These are phyloP conservation scores for Orbilia javanica DNA, from an alignment of 2,329 filamentous ascomycete species.

Conservation along the genomic window DNA sequence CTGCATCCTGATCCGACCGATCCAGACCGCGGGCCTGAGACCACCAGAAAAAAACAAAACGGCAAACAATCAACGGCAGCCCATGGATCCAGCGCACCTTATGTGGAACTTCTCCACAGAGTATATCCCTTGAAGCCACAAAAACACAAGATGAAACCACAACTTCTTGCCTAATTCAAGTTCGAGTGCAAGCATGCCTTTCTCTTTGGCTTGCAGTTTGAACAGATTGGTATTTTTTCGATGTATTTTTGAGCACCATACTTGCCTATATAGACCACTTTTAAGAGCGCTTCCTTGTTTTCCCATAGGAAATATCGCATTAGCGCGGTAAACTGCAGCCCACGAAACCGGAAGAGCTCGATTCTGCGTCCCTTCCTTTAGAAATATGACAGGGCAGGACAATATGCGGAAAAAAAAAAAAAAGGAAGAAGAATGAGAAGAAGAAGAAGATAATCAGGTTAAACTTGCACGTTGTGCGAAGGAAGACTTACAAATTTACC, in stretches of 20 bases:
- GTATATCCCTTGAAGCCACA: conserved; percentile 19
- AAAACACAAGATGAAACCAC: background rate
- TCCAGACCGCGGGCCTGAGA: conserved; percentile 33
- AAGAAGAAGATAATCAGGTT: background rate
- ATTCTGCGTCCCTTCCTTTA: conserved; percentile 25
- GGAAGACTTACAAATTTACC: background rate
- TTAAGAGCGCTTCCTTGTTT: conserved; percentile 7
- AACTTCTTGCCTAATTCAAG: background rate
- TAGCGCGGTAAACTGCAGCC: conserved; percentile 20
- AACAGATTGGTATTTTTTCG: background rate
- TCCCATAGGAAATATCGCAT: background rate
- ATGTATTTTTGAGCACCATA: conserved; percentile 13
- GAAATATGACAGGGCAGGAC: conserved; percentile 12
- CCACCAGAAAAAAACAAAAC: conserved; percentile 4
- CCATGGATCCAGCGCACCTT: background rate
- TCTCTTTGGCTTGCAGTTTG: background rate
- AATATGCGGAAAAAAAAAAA: background rate
- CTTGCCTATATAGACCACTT: background rate
- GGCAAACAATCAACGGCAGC: conserved; percentile 10
- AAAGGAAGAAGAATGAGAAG: no score
- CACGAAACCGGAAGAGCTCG: conserved; percentile 36
- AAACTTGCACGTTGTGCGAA: conserved; percentile 8
- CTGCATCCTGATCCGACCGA: conserved; percentile 31
- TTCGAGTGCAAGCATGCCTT: background rate
- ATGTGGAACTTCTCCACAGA: no score